These are phyloP conservation scores for Chytriomyces confervae DNA, from an alignment of 192 early-diverging fungal genomes.

Conservation along the genomic window DNA sequence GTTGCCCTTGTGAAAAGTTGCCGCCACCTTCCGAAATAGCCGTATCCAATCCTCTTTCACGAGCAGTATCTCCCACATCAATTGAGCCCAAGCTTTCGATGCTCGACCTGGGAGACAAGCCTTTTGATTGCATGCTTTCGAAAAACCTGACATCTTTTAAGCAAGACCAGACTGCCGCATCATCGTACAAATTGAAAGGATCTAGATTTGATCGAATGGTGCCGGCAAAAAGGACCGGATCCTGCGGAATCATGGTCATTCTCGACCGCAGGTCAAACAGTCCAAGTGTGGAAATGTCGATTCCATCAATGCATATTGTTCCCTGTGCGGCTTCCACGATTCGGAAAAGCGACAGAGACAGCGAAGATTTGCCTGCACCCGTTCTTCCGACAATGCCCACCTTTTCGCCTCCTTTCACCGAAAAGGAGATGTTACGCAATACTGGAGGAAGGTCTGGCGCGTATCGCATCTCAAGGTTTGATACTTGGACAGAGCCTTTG, in stretches of 20 bases:
- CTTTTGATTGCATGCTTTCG: slow-evolving; percentile 61
- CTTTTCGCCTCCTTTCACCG: slow-evolving; percentile 69
- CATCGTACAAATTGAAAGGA: slow-evolving; percentile 65
- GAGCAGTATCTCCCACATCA: slow-evolving; percentile 5
- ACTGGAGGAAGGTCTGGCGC: slow-evolving; percentile 65
- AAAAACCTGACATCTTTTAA: slow-evolving; percentile 38
- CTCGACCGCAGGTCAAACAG: slow-evolving; percentile 57
- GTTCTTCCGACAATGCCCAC: slow-evolving; percentile 55
- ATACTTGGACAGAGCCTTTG: slow-evolving; percentile 70
- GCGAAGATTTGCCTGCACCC: slow-evolving; percentile 65
- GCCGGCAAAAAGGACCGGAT: slow-evolving; percentile 64
- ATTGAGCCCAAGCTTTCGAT: neutral
- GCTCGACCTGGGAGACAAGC: neutral
- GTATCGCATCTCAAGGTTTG: slow-evolving; percentile 75
- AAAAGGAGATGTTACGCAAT: slow-evolving; percentile 73
- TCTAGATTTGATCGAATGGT: slow-evolving; percentile 77
- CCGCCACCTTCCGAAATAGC: slow-evolving; percentile 78
- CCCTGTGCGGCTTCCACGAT: slow-evolving; percentile 42
- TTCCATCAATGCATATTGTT: slow-evolving; percentile 70
- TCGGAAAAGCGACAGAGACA: slow-evolving; percentile 43
- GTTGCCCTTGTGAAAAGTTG: slow-evolving; percentile 84
- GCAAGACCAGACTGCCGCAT: slow-evolving; percentile 10
- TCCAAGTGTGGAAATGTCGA: slow-evolving; percentile 66
- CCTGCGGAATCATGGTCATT: slow-evolving; percentile 56
- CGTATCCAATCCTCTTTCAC: slow-evolving; percentile 59